phyloP scores from a whole-genome alignment of 176 grass and related monocot species.

The Paspalum notatum region DNA sequence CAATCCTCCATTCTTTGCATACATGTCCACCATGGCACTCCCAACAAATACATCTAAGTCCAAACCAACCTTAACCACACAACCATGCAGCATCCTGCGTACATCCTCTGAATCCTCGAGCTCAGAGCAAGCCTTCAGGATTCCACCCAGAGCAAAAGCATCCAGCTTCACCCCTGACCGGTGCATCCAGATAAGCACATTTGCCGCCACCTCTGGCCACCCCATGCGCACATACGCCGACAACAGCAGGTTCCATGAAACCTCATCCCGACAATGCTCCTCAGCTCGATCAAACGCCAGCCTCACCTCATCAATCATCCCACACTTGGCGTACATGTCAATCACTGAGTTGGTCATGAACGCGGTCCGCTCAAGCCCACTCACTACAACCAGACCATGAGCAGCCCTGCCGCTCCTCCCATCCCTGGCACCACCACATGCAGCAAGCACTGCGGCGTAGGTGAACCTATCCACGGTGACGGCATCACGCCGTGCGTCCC shows the following conservation, averaged over 20 bases:
- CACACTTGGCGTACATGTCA: conserved; percentile 75
- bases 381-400: conserved; percentile 64
- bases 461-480: conserved; percentile 48
- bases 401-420: conserved; percentile 39
- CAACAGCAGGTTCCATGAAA: conserved; percentile 73
- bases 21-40: conserved; percentile 74
- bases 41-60: conserved; percentile 80
- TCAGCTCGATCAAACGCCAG: conserved; percentile 76
- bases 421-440: conserved; percentile 36
- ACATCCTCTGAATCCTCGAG: conserved; percentile 57
- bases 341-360: conserved; percentile 77
- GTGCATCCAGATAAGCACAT: conserved; percentile 91
- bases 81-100: conserved; percentile 72
- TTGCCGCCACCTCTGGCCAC: conserved; percentile 65
- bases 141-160: conserved; percentile 59
- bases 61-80: conserved; percentile 74
- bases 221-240: conserved; percentile 55
- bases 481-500: conserved; percentile 23
- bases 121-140: conserved; percentile 66
- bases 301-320: conserved; percentile 74
- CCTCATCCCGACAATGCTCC: conserved; percentile 53
- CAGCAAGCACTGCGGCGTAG: conserved; percentile 46
- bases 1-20: conserved; percentile 79
- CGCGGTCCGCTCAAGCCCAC: conserved; percentile 40
- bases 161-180: conserved; percentile 60